These are phyloP conservation scores for Chamaecyparis obtusa DNA, from an alignment of 75 land plant species.

Conservation along the genomic window DNA sequence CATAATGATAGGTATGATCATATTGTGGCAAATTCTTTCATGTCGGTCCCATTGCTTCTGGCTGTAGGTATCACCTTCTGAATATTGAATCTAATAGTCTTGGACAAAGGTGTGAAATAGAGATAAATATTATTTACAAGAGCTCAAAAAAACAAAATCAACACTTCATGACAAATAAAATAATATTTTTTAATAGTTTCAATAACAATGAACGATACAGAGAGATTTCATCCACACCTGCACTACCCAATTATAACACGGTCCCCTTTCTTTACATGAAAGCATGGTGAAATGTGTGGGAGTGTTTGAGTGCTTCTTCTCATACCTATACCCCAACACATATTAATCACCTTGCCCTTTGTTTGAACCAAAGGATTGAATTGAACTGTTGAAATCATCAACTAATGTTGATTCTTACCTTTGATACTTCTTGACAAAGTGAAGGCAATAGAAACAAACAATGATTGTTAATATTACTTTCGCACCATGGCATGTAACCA, in stretches of 20 bases:
- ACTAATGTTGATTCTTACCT: constrained; percentile 10
- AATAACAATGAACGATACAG: too few relatives aligned
- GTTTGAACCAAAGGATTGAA: not conserved
- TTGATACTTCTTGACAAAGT: constrained; percentile 47
- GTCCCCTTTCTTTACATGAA: constrained; percentile 58
- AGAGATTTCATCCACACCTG: constrained; percentile 30
- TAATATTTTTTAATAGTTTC: too few relatives aligned
- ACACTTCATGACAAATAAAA: too few relatives aligned
- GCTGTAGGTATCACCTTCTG: constrained; percentile 48
- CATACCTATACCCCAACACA: constrained; percentile 24
- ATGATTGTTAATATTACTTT: constrained; percentile 51
- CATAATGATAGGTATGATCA: not conserved
- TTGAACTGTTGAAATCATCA: not conserved
- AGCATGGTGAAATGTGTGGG: constrained; percentile 53
- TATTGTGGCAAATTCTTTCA: constrained; percentile 43
- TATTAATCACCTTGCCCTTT: not conserved
- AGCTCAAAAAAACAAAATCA: not conserved
- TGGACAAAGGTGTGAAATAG: constrained; percentile 38
- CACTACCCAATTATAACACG: constrained; percentile 58
- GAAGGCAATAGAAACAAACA: constrained; percentile 43
- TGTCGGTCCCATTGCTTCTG: constrained; percentile 39
- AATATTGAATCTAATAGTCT: constrained; percentile 50
- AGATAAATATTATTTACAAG: not conserved
- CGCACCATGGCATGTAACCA: constrained; percentile 34
- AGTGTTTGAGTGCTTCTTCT: constrained; percentile 51